These are phyloP conservation scores for Orbilia javanica DNA, from an alignment of 2,329 filamentous ascomycete genomes.

Conservation along the genomic window DNA sequence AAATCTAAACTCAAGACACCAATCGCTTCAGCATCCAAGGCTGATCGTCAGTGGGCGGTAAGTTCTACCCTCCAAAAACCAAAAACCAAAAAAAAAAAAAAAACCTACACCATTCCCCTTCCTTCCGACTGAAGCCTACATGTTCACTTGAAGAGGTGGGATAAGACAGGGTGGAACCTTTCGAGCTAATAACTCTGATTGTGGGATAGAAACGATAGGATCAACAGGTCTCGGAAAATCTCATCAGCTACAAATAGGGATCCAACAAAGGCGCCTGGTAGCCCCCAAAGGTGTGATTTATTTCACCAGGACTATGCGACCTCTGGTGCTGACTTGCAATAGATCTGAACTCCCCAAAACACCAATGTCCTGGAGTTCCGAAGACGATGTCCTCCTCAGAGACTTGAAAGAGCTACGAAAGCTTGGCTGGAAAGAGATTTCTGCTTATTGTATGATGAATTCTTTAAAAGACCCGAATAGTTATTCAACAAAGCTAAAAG, in stretches of 20 bases:
- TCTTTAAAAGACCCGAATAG: background rate
- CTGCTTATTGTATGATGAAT: constrained; percentile 62
- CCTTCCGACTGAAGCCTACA: background rate
- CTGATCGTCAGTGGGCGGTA: constrained; percentile 43
- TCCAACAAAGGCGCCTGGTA: constrained; percentile 28
- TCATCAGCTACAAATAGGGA: constrained; percentile 35
- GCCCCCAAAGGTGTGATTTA: constrained; percentile 48
- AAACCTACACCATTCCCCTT: background rate
- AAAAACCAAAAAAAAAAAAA: background rate
- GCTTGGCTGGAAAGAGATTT: constrained; percentile 63
- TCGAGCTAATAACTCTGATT: background rate
- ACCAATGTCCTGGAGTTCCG: constrained; percentile 63
- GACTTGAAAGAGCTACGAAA: constrained; percentile 63
- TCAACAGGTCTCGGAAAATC: constrained; percentile 46
- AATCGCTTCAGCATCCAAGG: constrained; percentile 28
- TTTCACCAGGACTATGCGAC: no score
- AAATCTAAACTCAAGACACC: constrained; percentile 7
- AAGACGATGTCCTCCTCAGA: constrained; percentile 62
- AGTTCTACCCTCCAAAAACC: background rate
- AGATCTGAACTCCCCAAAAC: constrained; percentile 62
- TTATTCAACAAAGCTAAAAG: background rate
- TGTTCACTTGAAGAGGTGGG: background rate
- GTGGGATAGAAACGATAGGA: constrained; percentile 32
- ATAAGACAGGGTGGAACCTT: background rate
- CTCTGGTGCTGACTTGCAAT: constrained; percentile 41